Conservation (phyloP, 805 yeast genomes). For the Metschnikowia peoriensis region DNA sequence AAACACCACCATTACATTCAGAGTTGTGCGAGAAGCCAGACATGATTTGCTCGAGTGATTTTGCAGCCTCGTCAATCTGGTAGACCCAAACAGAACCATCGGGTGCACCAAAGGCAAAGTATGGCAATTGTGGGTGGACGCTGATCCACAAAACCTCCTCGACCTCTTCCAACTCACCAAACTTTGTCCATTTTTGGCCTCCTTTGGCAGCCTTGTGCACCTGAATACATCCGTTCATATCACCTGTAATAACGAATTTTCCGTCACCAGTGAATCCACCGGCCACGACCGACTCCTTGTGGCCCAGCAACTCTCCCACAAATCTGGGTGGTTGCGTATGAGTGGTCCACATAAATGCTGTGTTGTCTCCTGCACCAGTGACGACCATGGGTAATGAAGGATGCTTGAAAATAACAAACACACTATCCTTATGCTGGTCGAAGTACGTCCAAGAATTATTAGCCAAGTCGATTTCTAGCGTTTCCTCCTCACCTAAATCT, state of each 20-base stretch:
- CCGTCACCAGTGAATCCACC: conserved; percentile 87
- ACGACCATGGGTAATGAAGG: conserved; percentile 82
- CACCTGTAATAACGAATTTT: conserved; percentile 78
- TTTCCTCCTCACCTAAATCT: conserved; percentile 34
- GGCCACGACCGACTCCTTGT: conserved; percentile 82
- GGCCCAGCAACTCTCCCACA: conserved; percentile 74
- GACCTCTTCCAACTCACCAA: conserved; percentile 75
- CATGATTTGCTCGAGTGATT: conserved; percentile 64
- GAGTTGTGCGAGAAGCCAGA: conserved; percentile 76
- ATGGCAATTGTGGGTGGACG: conserved; percentile 73
- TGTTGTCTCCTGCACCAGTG: conserved; percentile 95
- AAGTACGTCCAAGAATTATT: conserved; percentile 89
- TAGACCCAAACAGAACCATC: conserved; percentile 97
- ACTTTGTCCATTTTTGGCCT: conserved; percentile 79
- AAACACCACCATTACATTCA: conserved; percentile 79
- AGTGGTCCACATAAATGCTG: conserved; percentile 89
- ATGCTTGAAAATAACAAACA: conserved; percentile 78
- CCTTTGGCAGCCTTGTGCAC: conserved; percentile 69
- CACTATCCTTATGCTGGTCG: conserved; percentile 86
- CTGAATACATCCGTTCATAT: conserved; percentile 87
- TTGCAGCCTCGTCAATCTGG: conserved; percentile 53
- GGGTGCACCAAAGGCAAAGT: conserved; percentile 87
- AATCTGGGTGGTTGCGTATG: conserved; percentile 81
- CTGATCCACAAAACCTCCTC: conserved; percentile 86
- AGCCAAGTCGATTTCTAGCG: conserved; percentile 77